Base-by-base conservation (phyloP, 2,329 filamentous ascomycete species). In the Plenodomus lindquistii region DNA sequence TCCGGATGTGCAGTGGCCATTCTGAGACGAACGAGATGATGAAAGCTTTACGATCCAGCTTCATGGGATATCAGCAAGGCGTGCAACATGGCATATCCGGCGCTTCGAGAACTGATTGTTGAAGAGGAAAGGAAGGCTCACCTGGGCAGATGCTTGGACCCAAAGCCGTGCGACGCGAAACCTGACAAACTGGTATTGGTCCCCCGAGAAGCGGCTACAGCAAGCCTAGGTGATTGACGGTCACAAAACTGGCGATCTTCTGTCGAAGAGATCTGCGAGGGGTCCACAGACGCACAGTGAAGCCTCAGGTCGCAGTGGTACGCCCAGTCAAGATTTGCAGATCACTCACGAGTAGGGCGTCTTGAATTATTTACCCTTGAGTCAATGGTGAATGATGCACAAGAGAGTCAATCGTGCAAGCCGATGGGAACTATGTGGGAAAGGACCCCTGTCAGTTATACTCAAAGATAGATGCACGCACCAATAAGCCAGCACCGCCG, bases 401-500 rank as follows among this genome's bases (percentile, higher is more conserved):
- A 48, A 42, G 46, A 50, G 54, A 39, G 50, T 46, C 49, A 48
- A 54, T 59, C 44, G 48, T 47, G 45, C 45, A 57, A 50, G 45
- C 45, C 54, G 44, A 35, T 55, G 55, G 55, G 54, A 61, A 52
- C 62, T 46, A 65, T 60, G 58, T 66, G 63, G 66, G 59, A 50
- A 59, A 51, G 57, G 63, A 54, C 50, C 48, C 47, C 50, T 53
- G 59, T 62, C 50, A 60, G 59, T 62, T 63, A 59, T 57, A 59
- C 50, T 50, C 35, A 46, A 58, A 53, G 47, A 56, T 48, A 48
- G 44, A 54, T 62, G 67, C 68, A 72, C 69, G 65, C 55, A 69
- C 67, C 67, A 69, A 35, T 62, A 58, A 64, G 64, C 55, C 58
- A 55, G 62, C 41, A 48, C 54, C 54, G 58, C 54, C 44, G 55